Conservation (phyloP, 768 basidiomycete species). For the Tremella mesenterica region DNA sequence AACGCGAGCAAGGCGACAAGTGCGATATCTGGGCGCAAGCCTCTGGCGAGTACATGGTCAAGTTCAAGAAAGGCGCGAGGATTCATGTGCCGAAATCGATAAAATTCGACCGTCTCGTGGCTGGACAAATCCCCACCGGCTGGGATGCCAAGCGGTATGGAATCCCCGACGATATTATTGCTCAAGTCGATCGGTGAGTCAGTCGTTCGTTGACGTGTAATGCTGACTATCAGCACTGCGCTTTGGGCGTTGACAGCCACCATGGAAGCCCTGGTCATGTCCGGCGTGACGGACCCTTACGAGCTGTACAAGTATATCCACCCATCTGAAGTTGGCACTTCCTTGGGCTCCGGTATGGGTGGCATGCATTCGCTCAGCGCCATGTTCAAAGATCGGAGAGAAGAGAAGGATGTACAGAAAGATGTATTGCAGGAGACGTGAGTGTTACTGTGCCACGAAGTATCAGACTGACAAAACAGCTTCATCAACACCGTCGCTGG, state of each 20-base stretch:
- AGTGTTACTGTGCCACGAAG: constrained; percentile 40
- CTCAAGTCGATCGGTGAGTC: constrained; percentile 70
- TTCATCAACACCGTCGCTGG: constrained; percentile 99
- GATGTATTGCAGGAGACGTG: constrained; percentile 97
- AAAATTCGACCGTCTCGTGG: constrained; percentile 86
- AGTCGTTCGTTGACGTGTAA: background rate
- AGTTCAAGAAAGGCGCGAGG: constrained; percentile 96
- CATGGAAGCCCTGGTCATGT: constrained; percentile 90
- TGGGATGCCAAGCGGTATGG: constrained; percentile 96
- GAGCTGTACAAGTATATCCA: constrained; percentile 95
- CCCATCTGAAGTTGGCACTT: constrained; percentile 89
- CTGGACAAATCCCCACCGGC: constrained; percentile 92
- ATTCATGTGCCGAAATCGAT: constrained; percentile 90
- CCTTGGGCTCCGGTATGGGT: constrained; percentile 95
- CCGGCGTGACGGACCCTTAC: constrained; percentile 95
- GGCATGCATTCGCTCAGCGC: constrained; percentile 79
- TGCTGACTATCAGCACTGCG: constrained; percentile 48
- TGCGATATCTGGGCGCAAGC: constrained; percentile 89
- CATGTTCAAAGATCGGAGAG: constrained; percentile 99
- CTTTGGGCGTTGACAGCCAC: constrained; percentile 93
- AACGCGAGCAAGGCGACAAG: constrained; percentile 90
- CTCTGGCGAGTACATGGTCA: constrained; percentile 93
- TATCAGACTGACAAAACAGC: constrained; percentile 46
- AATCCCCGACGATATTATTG: constrained; percentile 89
- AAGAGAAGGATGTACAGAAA: constrained; percentile 96